Percentiles rank a stretch among this genome's conserved stretches.
Evolutionary conservation across 2,329 filamentous ascomycete genomes (phyloP).

Genomic region (Penicillium sp.): DNA sequence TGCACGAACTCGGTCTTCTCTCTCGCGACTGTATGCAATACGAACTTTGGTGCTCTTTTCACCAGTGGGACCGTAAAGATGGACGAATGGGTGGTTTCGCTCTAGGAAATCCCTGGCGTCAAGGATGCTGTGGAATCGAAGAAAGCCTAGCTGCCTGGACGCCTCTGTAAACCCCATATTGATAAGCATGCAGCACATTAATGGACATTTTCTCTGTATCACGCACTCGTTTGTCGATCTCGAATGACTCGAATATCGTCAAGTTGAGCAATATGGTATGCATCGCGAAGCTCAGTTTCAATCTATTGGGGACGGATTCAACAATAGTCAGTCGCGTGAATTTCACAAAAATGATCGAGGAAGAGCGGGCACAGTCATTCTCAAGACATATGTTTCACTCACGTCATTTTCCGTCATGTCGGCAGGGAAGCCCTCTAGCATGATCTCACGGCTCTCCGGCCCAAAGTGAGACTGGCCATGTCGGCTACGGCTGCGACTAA

Average conservation of each 20-base stretch:
- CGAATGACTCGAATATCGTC: slow-evolving; percentile 60
- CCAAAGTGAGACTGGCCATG: slow-evolving; percentile 38
- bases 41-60: slow-evolving; percentile 47
- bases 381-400: slow-evolving; percentile 27
- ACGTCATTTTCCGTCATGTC: slow-evolving; percentile 55
- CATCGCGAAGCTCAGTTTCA: slow-evolving; percentile 54
- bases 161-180: slow-evolving; percentile 42
- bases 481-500: slow-evolving; percentile 38
- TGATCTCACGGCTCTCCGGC: slow-evolving; percentile 50
- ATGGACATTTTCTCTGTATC: background rate
- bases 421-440: slow-evolving; percentile 51
- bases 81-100: slow-evolving; percentile 51
- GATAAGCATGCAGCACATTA: background rate
- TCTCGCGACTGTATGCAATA: slow-evolving; percentile 56
- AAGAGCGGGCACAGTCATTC: background rate
- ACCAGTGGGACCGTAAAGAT: slow-evolving; percentile 48
- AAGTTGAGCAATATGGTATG: slow-evolving; percentile 53
- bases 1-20: slow-evolving; percentile 50
- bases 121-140: slow-evolving; percentile 52
- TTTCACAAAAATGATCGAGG: background rate
- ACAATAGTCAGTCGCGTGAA: slow-evolving; percentile 35
- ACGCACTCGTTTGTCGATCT: slow-evolving; percentile 58
- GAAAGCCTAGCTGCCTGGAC: slow-evolving; percentile 58
- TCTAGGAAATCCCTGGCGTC: slow-evolving; percentile 56
- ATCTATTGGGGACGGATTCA: slow-evolving; percentile 47